Evolutionary conservation across 257 asterid genomes (phyloP), one percentile per base, ranked within the genome.

Genomic region (Solanum piurae): DNA sequence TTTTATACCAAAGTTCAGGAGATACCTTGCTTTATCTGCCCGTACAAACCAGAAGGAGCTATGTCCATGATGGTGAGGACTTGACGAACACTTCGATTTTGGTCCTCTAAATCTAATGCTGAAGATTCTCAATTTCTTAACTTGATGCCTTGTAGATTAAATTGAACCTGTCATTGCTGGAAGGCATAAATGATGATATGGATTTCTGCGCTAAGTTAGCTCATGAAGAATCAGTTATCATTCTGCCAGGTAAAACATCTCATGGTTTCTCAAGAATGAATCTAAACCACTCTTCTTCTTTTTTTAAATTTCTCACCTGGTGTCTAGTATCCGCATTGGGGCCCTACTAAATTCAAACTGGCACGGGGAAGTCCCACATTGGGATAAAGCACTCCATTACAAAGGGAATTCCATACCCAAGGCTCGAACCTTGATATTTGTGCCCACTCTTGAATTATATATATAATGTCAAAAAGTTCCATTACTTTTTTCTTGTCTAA

Each of bases 21-120:
- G 80, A 94, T 94, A 60, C 94, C 94, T 37, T 89, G 91, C 64
- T 90, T 95, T 83, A 42, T 86, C 13, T 18, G 68, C 42, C 94
- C 94, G 6, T 75, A 79, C 84, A 95, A 92, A 89, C 96, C 98
- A 25, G 94, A 93, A 87, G 98, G 98, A 85, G 93, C 94, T 86
- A 93, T 95, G 98, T 91, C 91, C 85, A 83, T 93, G 25, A 90
- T 95, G 98, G 98, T 92, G 88, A 86, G 85, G 68, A 29, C 44
- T 69, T 68, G 5, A 29, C 2, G 6, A 80, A 18, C 69, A 29
- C 18, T 16, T 49, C 16, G 4, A 80, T 46, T 44, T 46, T 5
- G 1, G 44, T 29, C 68, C 85, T 49, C 31, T 46, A 80, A 2
- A 80, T 27, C 25, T 44, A 44, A 44, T 25, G 16, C 69, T 80